Evolutionary conservation across 2,329 filamentous ascomycete species (phyloP).

Genomic region (Pleurostoma richardsiae): DNA sequence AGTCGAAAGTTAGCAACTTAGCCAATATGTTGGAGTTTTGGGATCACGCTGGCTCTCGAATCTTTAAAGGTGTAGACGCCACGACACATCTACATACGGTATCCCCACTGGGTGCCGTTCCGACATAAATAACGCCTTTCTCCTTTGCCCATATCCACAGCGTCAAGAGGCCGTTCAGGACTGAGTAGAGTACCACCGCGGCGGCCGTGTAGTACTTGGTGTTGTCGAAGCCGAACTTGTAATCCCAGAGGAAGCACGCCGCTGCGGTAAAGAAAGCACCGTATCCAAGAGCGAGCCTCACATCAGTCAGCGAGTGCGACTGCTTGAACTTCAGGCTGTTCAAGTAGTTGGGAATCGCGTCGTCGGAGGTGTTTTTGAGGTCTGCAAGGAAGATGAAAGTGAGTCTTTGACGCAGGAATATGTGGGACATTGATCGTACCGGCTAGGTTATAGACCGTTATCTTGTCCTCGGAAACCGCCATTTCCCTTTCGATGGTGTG

Average conservation of each 20-base stretch:
- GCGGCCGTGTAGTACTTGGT: constrained; percentile 77
- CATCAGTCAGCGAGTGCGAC: constrained; percentile 73
- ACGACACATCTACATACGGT: constrained; percentile 40
- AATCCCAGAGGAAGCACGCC: constrained; percentile 86
- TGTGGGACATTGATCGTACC: constrained; percentile 34
- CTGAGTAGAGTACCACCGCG: constrained; percentile 74
- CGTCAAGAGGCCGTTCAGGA: constrained; percentile 73
- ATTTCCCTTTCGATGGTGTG: constrained; percentile 17
- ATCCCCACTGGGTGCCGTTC: constrained; percentile 59
- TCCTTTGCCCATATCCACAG: constrained; percentile 84
- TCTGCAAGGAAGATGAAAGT: constrained; percentile 46
- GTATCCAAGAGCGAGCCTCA: constrained; percentile 81
- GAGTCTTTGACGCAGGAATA: background rate
- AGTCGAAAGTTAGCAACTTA: background rate
- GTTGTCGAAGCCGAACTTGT: constrained; percentile 80
- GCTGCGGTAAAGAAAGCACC: constrained; percentile 73
- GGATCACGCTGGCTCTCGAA: too few relatives aligned
- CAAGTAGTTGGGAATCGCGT: constrained; percentile 90
- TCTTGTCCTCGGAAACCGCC: constrained; percentile 45
- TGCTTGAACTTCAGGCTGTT: constrained; percentile 82
- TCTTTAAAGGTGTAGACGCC: too few relatives aligned
- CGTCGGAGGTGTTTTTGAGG: constrained; percentile 94
- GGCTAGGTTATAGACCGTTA: constrained; percentile 63
- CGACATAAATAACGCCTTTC: constrained; percentile 75
- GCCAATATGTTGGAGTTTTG: background rate